Conservation (phyloP, 2,329 filamentous ascomycete genomes). For the Colletotrichum echinochloae region DNA sequence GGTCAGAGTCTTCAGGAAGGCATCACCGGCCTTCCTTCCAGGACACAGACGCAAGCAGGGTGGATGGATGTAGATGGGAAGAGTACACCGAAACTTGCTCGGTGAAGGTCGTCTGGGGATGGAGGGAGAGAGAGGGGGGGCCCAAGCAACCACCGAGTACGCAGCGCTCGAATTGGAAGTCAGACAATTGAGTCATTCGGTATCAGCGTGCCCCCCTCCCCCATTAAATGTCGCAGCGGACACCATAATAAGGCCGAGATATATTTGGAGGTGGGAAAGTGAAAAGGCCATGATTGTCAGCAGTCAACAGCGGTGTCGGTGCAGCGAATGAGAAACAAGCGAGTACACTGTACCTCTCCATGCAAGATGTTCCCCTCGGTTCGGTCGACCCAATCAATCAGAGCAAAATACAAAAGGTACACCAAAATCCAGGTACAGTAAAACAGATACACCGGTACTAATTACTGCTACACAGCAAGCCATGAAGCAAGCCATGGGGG, state of each 20-base stretch:
- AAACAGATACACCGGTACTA: not conserved
- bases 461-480: not conserved
- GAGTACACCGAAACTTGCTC: constrained; percentile 16
- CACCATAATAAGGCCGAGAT: constrained; percentile 37
- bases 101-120: not conserved
- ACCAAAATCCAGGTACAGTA: not conserved
- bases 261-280: constrained; percentile 35
- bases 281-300: constrained; percentile 36
- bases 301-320: constrained; percentile 15
- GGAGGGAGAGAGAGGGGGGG: not conserved
- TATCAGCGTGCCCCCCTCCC: constrained; percentile 8
- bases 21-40: not conserved
- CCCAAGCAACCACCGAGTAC: not conserved
- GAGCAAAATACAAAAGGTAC: not conserved
- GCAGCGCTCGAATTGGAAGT: not conserved
- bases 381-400: not conserved
- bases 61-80: constrained; percentile 1
- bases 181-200: constrained; percentile 27
- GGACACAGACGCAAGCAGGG: not conserved
- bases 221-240: constrained; percentile 34
- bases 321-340: not conserved
- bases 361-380: too few species aligned
- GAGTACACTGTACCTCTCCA: too few species aligned
- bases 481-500: not conserved
- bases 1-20: not conserved